Percentiles rank a stretch among this genome's conserved stretches.
Evolutionary conservation across 306 rosid species (phyloP).

Genomic region (Alnus rubra): DNA sequence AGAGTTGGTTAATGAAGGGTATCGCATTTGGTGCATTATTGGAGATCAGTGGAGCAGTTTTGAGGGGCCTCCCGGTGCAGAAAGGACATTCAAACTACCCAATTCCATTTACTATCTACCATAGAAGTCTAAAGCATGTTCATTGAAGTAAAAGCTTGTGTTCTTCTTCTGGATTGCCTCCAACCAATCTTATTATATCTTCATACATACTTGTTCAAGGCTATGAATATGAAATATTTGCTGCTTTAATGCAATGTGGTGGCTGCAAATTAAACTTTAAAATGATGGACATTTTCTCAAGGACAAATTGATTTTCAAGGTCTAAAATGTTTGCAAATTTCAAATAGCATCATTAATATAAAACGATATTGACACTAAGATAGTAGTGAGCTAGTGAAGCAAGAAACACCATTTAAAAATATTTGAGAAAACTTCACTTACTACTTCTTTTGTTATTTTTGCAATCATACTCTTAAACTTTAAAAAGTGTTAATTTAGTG

Average conservation of each 20-base stretch:
- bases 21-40: conserved; percentile 60
- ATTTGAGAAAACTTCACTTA: too few species aligned
- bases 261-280: background rate
- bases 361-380: too few species aligned
- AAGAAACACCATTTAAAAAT: too few species aligned
- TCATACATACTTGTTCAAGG: background rate
- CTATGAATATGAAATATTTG: background rate
- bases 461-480: too few species aligned
- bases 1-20: conserved; percentile 47
- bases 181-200: background rate
- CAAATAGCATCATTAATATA: too few species aligned
- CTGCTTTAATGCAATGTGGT: background rate
- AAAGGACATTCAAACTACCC: conserved; percentile 66
- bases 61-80: conserved; percentile 52
- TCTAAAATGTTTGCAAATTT: too few species aligned
- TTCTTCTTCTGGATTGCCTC: background rate
- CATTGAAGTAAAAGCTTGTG: background rate
- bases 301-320: background rate
- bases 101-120: conserved; percentile 53
- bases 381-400: too few species aligned
- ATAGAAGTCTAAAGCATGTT: conserved; percentile 19
- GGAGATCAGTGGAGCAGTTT: conserved; percentile 77
- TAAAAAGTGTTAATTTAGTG: too few species aligned
- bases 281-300: background rate
- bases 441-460: too few species aligned